Conservation (phyloP, 2,329 filamentous ascomycete species). For the Clonostachys chloroleuca region DNA sequence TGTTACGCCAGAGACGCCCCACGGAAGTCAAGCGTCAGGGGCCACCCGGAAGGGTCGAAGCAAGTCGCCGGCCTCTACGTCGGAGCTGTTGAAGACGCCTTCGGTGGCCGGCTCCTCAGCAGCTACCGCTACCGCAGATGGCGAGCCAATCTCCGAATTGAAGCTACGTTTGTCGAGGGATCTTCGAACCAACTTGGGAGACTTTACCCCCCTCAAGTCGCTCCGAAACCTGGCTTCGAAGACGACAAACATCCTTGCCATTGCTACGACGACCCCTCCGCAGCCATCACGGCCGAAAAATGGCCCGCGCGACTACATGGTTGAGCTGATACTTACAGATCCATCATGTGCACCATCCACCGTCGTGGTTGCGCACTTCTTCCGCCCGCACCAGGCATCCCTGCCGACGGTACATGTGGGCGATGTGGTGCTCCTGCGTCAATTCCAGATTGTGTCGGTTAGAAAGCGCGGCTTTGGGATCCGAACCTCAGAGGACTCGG, state of each 20-base stretch:
- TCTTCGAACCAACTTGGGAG: conserved; percentile 43
- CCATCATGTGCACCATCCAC: conserved; percentile 47
- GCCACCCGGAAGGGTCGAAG: conserved; percentile 4
- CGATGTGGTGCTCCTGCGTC: conserved; percentile 53
- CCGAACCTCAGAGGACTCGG: conserved; percentile 47
- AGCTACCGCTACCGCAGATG: conserved; percentile 12
- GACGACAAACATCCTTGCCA: conserved; percentile 47
- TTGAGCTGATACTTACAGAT: conserved; percentile 54
- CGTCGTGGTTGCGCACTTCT: conserved; percentile 52
- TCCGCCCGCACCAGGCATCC: conserved; percentile 51
- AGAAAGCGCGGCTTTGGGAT: conserved; percentile 52
- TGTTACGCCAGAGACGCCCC: background rate
- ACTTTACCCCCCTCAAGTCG: conserved; percentile 46
- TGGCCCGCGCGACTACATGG: conserved; percentile 55
- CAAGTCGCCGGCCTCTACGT: conserved; percentile 10
- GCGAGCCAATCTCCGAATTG: conserved; percentile 23
- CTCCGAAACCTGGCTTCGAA: conserved; percentile 45
- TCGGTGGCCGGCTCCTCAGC: conserved; percentile 15
- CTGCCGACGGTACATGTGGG: conserved; percentile 51
- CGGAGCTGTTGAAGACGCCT: conserved; percentile 15
- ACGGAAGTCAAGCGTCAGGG: conserved; percentile 1
- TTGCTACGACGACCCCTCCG: conserved; percentile 46
- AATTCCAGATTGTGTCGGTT: conserved; percentile 49
- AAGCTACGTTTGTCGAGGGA: conserved; percentile 41
- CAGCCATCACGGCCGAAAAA: conserved; percentile 49